Percentiles rank a stretch among this genome's conserved stretches.
These are phyloP conservation scores for Cyberlindnera samutprakarnensis DNA, from an alignment of 805 yeast species.

Conservation along the genomic window DNA sequence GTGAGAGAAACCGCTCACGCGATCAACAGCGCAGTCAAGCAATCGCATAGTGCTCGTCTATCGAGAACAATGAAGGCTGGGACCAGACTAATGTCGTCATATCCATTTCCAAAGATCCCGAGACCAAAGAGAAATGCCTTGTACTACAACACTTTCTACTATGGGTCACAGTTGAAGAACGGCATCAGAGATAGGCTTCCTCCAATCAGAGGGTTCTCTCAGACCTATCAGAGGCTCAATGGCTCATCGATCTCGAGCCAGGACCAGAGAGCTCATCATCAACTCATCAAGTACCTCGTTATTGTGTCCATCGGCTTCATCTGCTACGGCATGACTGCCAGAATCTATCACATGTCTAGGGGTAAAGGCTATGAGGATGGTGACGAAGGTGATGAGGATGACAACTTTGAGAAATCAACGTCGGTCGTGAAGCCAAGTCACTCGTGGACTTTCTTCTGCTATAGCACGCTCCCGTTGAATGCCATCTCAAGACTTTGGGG, in stretches of 20 bases:
- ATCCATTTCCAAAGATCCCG: conserved; percentile 46
- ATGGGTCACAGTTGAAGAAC: conserved; percentile 29
- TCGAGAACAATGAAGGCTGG: conserved; percentile 9
- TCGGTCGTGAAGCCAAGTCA: conserved; percentile 47
- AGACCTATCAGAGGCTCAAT: conserved; percentile 15
- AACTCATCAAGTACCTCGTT: conserved; percentile 22
- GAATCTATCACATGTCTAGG: conserved; percentile 19
- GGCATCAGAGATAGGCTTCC: conserved; percentile 23
- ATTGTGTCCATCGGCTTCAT: conserved; percentile 21
- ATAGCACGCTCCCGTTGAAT: conserved; percentile 84
- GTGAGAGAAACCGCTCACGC: conserved; percentile 6
- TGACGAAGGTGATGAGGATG: conserved; percentile 20
- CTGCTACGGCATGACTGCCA: conserved; percentile 23
- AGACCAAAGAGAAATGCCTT: conserved; percentile 48
- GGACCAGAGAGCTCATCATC: conserved; percentile 13
- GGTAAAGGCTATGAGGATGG: conserved; percentile 14
- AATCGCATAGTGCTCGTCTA: conserved; percentile 4
- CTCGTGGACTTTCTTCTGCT: conserved; percentile 86
- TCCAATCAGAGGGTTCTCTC: conserved; percentile 20
- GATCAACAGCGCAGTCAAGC: conserved; percentile 6
- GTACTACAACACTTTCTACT: conserved; percentile 35
- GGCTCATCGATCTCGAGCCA: conserved; percentile 12
- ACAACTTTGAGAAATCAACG: conserved; percentile 6
- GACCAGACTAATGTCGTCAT: conserved; percentile 19
- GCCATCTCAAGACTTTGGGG: conserved; percentile 96